Base-by-base conservation (phyloP, 306 rosid genomes). In the Pachyrhizus erosus region DNA sequence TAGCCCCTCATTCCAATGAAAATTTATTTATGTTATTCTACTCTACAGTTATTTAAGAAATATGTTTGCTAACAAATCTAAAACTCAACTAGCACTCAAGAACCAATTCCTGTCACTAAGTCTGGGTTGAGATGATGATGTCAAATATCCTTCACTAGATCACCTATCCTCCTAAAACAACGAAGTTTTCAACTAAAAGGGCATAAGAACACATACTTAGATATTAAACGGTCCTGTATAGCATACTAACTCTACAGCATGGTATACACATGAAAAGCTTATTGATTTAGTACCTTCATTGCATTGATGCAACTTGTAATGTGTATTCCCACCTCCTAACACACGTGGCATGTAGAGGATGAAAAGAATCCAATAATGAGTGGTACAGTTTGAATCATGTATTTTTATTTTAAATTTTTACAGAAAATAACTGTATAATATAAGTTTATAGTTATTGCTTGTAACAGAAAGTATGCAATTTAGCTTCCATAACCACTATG, bases 321-420 rank as follows among this genome's bases (percentile, higher is more conserved):
- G 26, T 7, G 31, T 13, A 55, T 27, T 23, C 17, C 49, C 49
- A 29, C 24, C 26, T 55, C 52, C 29, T 51, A 51, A 37, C 45
- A 68, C 9, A 20, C 31, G 18, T 24, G 51, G 21, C 58, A n/a
- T 9, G 5, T 12, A 40, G 5, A 26, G 23, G 23, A 79, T 17
- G 70, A 54, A 69, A 52, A 52, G 68, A 79, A 55, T 45, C 83
- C 31, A 39, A 79, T 48, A 37, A n/a, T 37, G 17, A 54, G 31
- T 3, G 4, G 58, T 31, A 24, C 46, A 52, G 26, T 68, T 79
- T 39, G 29, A 57, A 70, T 43, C 11, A 70, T 80, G 18, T 6
- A 31, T 40, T 49, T 10, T 5, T 14, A 15, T 23, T 69, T 39
- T 39, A 26, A 20, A 13, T 52, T 26, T 20, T 37, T n/a, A 2